phyloP scores from a whole-genome alignment of 768 basidiomycete species.

The Rhizopogon roseolus region DNA sequence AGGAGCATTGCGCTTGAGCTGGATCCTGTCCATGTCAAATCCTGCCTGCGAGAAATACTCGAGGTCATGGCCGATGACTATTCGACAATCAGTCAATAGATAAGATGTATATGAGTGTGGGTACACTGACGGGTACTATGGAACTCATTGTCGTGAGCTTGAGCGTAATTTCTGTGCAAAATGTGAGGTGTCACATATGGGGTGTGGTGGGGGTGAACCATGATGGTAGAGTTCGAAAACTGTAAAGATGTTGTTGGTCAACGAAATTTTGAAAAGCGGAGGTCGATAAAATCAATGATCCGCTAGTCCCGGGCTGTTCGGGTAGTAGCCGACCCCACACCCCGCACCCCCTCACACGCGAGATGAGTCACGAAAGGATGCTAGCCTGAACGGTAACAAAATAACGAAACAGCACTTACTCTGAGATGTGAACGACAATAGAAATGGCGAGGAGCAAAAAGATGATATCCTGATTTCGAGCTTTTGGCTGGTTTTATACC shows the following conservation, averaged over 20 bases:
- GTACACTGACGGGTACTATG: slow-evolving; percentile 49
- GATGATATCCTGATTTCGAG: background rate
- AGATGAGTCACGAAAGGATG: background rate
- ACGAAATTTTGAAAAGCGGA: slow-evolving; percentile 4
- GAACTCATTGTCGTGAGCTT: slow-evolving; percentile 62
- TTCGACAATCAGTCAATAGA: slow-evolving; percentile 7
- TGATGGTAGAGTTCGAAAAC: slow-evolving; percentile 27
- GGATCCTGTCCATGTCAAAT: slow-evolving; percentile 97
- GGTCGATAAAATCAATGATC: slow-evolving; percentile 18
- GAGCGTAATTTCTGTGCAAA: slow-evolving; percentile 82
- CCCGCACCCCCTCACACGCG: background rate
- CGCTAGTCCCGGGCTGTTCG: background rate
- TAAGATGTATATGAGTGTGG: background rate
- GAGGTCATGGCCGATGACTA: slow-evolving; percentile 90
- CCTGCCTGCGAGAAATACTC: slow-evolving; percentile 98
- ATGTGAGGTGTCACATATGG: slow-evolving; percentile 89
- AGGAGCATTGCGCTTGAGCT: slow-evolving; percentile 91
- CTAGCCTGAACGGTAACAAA: background rate
- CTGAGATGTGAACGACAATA: slow-evolving; percentile 3
- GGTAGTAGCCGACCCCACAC: too few species aligned
- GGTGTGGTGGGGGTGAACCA: slow-evolving; percentile 69
- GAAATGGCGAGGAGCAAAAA: background rate
- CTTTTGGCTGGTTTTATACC: slow-evolving; percentile 21
- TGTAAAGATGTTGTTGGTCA: slow-evolving; percentile 1
- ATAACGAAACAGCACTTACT: slow-evolving; percentile 13